Evolutionary conservation across 164 flowering plant species (phyloP), one percentile per base, ranked within the genome.

Genomic region (Aristolochia contorta): DNA sequence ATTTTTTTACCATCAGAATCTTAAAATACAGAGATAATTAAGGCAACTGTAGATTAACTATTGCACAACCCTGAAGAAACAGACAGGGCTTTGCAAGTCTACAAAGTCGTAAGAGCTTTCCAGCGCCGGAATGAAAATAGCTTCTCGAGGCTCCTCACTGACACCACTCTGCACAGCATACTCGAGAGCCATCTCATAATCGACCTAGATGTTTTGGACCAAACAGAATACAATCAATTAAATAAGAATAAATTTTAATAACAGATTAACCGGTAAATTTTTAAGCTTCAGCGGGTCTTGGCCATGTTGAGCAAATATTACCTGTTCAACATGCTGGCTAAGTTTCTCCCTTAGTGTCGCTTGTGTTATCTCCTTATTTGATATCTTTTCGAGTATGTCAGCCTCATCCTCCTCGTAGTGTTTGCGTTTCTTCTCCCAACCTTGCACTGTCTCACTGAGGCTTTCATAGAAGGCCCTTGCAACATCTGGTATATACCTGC

Each of bases 251-350:
- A 18, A n/a, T 49, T 18, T 16, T 18, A 49, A 49, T 49, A 16
- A 49, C 22, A 5, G 53, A 20, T 37, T 49, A 16, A 49, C 22
- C 1, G 53, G 53, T 37, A 55, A 55, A 33, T 6, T 19, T 6
- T 30, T 18, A 9, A 57, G 22, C 14, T 58, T 43, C 50, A 43
- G n/a, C 20, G 43, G 23, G 23, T 6, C 16, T 30, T 27, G 20
- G 50, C 62, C 20, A 18, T 16, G 20, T 16, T 3, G 60, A 22
- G 19, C 21, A n/a, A 22, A 53, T 16, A 20, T 57, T 65, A 92
- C 98, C 91, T 92, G 82, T 68, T 87, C 94, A 65, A 93, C 97
- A 70, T 89, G 89, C 56, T 85, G 80, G 54, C 84, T 78, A 46
- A 90, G 96, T 76, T 84, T 84, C 69, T 90, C 96, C 48, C 46